Evolutionary conservation across 2,329 filamentous ascomycete species (phyloP).

Genomic region (Curvularia spicifera): DNA sequence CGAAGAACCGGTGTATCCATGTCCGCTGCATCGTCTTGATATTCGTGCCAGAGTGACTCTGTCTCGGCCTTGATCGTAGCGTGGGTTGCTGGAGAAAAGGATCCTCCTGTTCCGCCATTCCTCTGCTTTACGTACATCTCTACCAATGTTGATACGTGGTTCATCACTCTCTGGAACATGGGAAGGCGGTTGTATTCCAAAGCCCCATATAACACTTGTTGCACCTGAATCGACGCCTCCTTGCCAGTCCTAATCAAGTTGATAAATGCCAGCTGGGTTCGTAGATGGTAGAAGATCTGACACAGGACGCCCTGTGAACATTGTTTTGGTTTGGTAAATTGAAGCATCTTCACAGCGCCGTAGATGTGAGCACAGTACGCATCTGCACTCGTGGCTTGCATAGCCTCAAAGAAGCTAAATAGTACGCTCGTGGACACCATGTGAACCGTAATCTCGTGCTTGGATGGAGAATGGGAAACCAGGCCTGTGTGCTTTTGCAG

Average conservation of each 20-base stretch:
- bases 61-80: slow-evolving; percentile 18
- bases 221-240: slow-evolving; percentile 10
- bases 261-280: slow-evolving; percentile 35
- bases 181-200: slow-evolving; percentile 34
- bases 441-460: slow-evolving; percentile 32
- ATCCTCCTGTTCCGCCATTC: background rate
- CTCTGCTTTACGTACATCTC: slow-evolving; percentile 21
- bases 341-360: slow-evolving; percentile 39
- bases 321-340: slow-evolving; percentile 34
- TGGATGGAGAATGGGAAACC: slow-evolving; percentile 17
- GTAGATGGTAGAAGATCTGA: slow-evolving; percentile 42
- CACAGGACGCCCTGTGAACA: slow-evolving; percentile 37
- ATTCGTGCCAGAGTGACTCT: slow-evolving; percentile 32
- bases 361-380: slow-evolving; percentile 41
- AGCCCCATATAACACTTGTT: slow-evolving; percentile 27
- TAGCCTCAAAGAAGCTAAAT: slow-evolving; percentile 42
- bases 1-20: slow-evolving; percentile 13
- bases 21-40: slow-evolving; percentile 13
- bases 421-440: slow-evolving; percentile 43
- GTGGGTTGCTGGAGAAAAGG: background rate
- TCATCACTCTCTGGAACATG: slow-evolving; percentile 36
- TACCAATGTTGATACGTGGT: slow-evolving; percentile 28
- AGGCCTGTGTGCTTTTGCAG: slow-evolving; percentile 29
- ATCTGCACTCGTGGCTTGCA: slow-evolving; percentile 37
- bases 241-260: slow-evolving; percentile 22